Conservation (phyloP, 305 asterid species). For the Fraxinus sp. region DNA sequence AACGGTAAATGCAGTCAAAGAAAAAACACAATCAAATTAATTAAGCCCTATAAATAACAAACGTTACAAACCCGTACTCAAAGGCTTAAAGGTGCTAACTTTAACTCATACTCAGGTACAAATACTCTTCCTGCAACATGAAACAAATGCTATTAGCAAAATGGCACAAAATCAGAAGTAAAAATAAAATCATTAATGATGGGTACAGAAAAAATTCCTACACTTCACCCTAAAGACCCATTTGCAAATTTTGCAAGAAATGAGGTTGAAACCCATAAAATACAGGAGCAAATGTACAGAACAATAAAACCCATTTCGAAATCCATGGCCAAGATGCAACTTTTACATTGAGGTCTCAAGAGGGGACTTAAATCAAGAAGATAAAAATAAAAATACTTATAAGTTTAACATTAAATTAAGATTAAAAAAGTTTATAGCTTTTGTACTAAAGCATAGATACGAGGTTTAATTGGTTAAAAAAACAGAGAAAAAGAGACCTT, state of each 20-base stretch:
- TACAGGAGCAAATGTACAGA: neutral
- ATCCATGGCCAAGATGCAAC: neutral
- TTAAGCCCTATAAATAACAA: constrained; percentile 19
- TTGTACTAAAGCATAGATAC: neutral
- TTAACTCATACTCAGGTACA: constrained; percentile 1
- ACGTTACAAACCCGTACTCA: neutral
- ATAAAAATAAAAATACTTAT: neutral
- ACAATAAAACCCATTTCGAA: neutral
- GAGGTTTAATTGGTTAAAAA: neutral
- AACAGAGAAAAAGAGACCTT: neutral
- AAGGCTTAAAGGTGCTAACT: constrained; percentile 15
- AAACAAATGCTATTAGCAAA: constrained; percentile 13
- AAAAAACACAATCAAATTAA: constrained; percentile 3
- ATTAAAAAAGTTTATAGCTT: neutral
- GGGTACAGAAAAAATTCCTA: constrained; percentile 25
- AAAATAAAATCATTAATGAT: constrained; percentile 5
- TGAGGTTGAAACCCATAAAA: neutral
- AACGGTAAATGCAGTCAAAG: neutral
- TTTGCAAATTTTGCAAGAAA: neutral
- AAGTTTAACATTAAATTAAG: neutral
- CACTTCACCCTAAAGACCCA: constrained; percentile 21
- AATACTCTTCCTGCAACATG: constrained; percentile 37
- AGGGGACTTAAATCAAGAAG: neutral
- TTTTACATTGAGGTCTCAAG: neutral
- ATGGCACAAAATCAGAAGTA: neutral